Base-by-base conservation (phyloP, 2,329 filamentous ascomycete genomes). In the Coniochaeta ligniaria region DNA sequence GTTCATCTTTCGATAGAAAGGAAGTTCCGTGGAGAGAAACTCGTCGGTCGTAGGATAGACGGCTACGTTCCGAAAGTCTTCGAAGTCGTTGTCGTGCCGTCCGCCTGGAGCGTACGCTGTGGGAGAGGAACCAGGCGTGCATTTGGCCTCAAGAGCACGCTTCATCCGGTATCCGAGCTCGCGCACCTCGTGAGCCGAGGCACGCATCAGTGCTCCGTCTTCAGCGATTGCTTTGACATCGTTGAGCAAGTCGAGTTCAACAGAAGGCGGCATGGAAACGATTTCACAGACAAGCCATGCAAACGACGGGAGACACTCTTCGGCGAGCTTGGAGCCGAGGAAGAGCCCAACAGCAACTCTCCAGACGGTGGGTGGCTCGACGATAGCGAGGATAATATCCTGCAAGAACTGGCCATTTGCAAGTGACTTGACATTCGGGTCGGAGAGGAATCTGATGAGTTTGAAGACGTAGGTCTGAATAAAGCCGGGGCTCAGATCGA, bases 61-160 rank as follows among this genome's bases (percentile, higher is more conserved):
- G 2, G 80, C 73, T 36, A 91, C 84, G 0, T 84, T 62, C 0
- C 83, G 78, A 65, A 86, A 87, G 63, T 90, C 78, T 1, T 67
- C 74, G 67, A 82, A 82, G 65, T 92, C 89, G 59, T 93, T 93
- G 70, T 92, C 87, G 64, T 93, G 89, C 0, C 89, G 80, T 0
- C 88, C 88, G 0, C 89, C 89, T 0, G 87, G 80, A 1, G 66
- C 67, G 35, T 69, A 59, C 6, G 57, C 33, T 6, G 54, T 26
- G 8, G 26, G 35, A 31, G 16, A 33, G 9, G 26, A 45, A 0
- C 62, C 61, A 0, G 66, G 60, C 2, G 70, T 70, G 24, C 62
- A 59, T 7, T 69, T 70, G 45, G 74, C 60, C 22, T 71, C 63
- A 6, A 80, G 59, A 1, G 73, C 65, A 43, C 76, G 78, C 35